Base-by-base conservation (phyloP, 2,329 filamentous ascomycete genomes). In the Alternaria sp. region DNA sequence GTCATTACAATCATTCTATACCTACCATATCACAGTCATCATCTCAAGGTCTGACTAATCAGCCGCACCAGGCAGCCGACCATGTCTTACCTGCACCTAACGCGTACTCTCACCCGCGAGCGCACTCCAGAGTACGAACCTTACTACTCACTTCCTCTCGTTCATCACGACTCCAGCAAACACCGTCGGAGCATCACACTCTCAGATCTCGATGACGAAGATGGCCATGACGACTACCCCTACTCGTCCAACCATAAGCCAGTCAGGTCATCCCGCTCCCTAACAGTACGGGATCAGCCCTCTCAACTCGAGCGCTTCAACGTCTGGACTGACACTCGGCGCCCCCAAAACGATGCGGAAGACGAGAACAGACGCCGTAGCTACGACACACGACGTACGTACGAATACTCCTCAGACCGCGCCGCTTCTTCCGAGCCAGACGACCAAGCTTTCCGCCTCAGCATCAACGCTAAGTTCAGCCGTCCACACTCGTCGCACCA, bases 301-400 rank as follows among this genome's bases (percentile, higher is more conserved):
- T 69, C 66, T 52, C 69, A 72, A 51, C 66, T 77, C 17, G 74
- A 77, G 61, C 76, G 76, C 56, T 78, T 75, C 69, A 76, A 76
- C 60, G 66, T 78, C 66, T 76, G 73, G 70, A 70, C 67, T 17
- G 65, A 67, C 49, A 59, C 62, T 8, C 47, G 62, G 23, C 59
- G 59, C 19, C 54, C 50, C 13, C 58, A 58, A 3, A 46, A 63
- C 17, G 67, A 67, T 19, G 45, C 54, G 5, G 49, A 58, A n/a
- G 66, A 67, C 23, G 45, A 58, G 3, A 44, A 67, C n/a, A 55
- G 30, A 13, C 56, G 54, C 17, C 43, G 54, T 11, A 50, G 46
- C 54, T 59, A 60, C 57, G 57, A 63, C 17, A 54, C 26, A 36
- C 49, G 55, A n/a, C 59, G 32, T 30, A 59, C 52, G 12, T 66